Conservation (phyloP, 2,329 filamentous ascomycete genomes). For the Cladosporium halotolerans region DNA sequence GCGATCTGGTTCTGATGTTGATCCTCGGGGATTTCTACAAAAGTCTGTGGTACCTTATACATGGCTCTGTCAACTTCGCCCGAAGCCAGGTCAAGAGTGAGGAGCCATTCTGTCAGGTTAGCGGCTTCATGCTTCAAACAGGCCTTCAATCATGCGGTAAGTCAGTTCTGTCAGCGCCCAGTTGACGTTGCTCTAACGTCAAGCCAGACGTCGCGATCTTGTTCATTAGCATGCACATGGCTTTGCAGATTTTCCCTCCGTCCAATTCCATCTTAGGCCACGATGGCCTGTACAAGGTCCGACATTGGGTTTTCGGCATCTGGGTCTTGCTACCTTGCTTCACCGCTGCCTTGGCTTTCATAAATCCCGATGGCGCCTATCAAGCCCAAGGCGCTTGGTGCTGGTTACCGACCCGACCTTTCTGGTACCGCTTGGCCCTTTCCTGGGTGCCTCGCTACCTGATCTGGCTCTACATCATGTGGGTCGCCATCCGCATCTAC, state of each 20-base stretch:
- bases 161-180: background rate
- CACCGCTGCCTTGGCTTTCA: conserved; percentile 58
- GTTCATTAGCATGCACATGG: conserved; percentile 67
- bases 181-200: background rate
- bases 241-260: conserved; percentile 63
- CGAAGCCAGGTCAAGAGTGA: conserved; percentile 33
- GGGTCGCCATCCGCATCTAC: conserved; percentile 65
- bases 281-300: conserved; percentile 63
- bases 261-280: conserved; percentile 37
- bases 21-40: conserved; percentile 68
- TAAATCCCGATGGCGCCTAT: conserved; percentile 51
- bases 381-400: conserved; percentile 62
- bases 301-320: conserved; percentile 51
- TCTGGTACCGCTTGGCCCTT: conserved; percentile 63
- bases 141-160: conserved; percentile 25
- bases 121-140: conserved; percentile 25
- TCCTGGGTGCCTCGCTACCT: conserved; percentile 70
- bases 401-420: conserved; percentile 59
- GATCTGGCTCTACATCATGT: conserved; percentile 58
- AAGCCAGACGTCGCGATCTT: conserved; percentile 60
- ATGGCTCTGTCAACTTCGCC: conserved; percentile 53
- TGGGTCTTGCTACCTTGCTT: conserved; percentile 55
- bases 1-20: conserved; percentile 68
- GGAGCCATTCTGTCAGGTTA: conserved; percentile 23
- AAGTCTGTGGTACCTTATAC: conserved; percentile 61